A percentile compares a stretch with the other conserved stretches of the same genome.
phyloP scores from a whole-genome alignment of 1,284 basidiomycete genomes.

The Exobasidium rhododendri region DNA sequence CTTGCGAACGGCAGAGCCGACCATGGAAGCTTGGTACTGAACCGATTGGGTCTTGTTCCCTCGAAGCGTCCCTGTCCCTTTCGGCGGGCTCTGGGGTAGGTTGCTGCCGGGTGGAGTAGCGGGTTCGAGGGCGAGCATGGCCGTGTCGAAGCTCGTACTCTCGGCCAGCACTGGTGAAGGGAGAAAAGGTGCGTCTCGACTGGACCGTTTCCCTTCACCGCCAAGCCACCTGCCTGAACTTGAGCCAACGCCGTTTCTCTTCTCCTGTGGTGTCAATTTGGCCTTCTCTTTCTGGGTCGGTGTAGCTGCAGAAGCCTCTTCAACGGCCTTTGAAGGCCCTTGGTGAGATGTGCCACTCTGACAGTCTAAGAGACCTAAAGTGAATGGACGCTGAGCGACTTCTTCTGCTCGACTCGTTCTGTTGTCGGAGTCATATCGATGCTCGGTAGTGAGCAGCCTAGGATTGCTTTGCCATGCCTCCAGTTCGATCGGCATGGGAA shows the following conservation, averaged over 20 bases:
- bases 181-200: neutral
- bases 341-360: no score
- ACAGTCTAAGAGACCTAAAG: neutral
- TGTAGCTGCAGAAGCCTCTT: no score
- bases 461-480: constrained; percentile 15
- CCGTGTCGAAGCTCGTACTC: neutral
- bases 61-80: neutral
- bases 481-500: constrained; percentile 14
- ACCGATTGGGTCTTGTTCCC: neutral
- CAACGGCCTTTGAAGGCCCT: neutral
- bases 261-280: neutral
- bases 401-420: neutral
- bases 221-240: neutral
- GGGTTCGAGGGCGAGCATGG: neutral
- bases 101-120: neutral
- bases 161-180: neutral
- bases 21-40: neutral
- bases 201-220: neutral
- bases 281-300: neutral
- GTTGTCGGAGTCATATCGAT: neutral
- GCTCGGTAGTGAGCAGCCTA: neutral
- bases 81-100: neutral
- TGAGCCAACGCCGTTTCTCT: neutral
- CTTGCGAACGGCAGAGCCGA: neutral
- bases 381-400: neutral